Evolutionary conservation across 352 stramenopile species (phyloP), one percentile per base, ranked within the genome.

Genomic region (Phytophthora brassicae): DNA sequence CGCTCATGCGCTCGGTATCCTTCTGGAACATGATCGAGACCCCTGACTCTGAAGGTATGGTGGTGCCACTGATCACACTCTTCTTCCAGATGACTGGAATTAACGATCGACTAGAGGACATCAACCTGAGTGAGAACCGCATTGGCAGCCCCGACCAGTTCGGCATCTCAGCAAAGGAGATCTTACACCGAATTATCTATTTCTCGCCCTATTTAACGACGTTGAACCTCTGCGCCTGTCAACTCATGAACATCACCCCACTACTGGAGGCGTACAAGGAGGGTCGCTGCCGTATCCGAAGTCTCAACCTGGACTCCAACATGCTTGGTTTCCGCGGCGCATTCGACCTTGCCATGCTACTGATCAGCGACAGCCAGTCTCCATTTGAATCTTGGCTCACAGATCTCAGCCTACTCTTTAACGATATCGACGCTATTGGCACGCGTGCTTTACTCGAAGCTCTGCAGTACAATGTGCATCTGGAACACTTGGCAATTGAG

Each of bases 1-100:
- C 72, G 23, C 70, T 84, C 23, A 70, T 84, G 56, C 60, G 62
- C 26, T 72, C 69, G 8, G 70, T 77, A 16, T 70, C 68, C 12
- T 84, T 81, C 57, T 79, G 66, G 66, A 76, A 81, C 55, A 84
- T 84, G 75, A 84, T 84, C 44, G 75, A 84, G 36, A 64, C 69
- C 5, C 23, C 72, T 14, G 75, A 84, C 19, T 66, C 69, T 1
- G 69, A 81, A 28, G 72, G 72, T 9, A 83, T 83, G 74, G 70
- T 79, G 3, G 72, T 84, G 33, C 75, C 75, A 31, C 56, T 81
- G 26, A 72, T 84, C 36, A 79, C 70, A 39, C 72, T 84, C 42
- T 80, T 84, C 33, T 73, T 79, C 54, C 75, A 81, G 59, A 81
- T 84, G 72, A 79, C 75, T 35, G 72, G 72, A 6, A 75, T 77